phyloP scores from a whole-genome alignment of 495 filamentous ascomycete species.

The Penicillium paxilli region DNA sequence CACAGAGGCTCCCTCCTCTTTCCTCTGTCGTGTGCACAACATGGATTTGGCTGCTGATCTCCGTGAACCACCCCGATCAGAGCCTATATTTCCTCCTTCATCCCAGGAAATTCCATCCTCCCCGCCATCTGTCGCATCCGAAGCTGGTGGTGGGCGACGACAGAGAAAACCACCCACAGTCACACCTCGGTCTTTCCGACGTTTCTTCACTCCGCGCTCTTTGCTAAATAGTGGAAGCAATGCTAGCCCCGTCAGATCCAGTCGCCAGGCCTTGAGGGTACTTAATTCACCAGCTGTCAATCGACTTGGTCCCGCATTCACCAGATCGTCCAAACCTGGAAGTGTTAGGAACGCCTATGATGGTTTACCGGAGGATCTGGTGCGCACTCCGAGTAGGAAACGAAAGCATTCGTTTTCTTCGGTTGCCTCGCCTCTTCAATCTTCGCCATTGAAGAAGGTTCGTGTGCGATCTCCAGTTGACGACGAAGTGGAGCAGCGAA shows the following conservation, averaged over 20 bases:
- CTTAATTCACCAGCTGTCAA: constrained; percentile 67
- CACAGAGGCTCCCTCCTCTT: constrained; percentile 2
- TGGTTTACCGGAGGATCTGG: constrained; percentile 30
- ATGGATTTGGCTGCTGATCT: constrained; percentile 39
- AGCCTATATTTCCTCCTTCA: constrained; percentile 39
- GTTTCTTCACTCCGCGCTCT: constrained; percentile 79
- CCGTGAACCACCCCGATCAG: constrained; percentile 42
- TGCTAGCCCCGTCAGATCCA: constrained; percentile 49
- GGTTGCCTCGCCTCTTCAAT: constrained; percentile 52
- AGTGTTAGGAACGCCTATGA: constrained; percentile 26
- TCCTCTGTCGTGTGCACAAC: constrained; percentile 25
- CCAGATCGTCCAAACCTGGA: constrained; percentile 38
- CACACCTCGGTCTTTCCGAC: constrained; percentile 71
- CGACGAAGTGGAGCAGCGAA: constrained; percentile 35
- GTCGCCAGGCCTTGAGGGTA: constrained; percentile 65
- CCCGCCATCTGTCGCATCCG: constrained; percentile 48
- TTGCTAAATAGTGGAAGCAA: constrained; percentile 41
- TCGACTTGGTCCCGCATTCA: constrained; percentile 50
- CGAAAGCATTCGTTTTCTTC: constrained; percentile 47
- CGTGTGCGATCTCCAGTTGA: constrained; percentile 31
- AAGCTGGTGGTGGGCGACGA: constrained; percentile 41
- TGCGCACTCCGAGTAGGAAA: constrained; percentile 43
- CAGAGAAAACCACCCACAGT: constrained; percentile 55
- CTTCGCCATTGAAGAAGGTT: constrained; percentile 53
- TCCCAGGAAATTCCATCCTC: constrained; percentile 44